Evolutionary conservation across 306 rosid species (phyloP).

Genomic region (Cucurbita moschata): DNA sequence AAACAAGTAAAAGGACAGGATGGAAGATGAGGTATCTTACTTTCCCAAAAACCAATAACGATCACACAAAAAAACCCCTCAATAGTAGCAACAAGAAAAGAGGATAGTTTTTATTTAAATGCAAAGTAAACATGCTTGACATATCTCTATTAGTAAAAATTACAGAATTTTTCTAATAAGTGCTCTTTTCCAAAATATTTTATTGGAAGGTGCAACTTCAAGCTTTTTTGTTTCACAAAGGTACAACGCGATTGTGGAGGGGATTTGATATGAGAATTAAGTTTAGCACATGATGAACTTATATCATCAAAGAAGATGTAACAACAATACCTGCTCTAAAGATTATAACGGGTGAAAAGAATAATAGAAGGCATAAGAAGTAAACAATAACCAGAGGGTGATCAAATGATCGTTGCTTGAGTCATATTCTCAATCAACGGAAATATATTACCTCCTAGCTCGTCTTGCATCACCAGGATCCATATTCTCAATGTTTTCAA

Average conservation of each 20-base stretch:
- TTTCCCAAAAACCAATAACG: neutral
- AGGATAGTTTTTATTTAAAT: neutral
- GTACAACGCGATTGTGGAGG: neutral
- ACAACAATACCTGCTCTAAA: neutral
- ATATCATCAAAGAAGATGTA: neutral
- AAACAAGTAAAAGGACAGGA: neutral
- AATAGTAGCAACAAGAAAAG: neutral
- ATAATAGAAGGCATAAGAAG: neutral
- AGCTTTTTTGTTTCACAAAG: neutral
- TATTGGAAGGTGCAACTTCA: neutral
- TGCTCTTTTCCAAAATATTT: neutral
- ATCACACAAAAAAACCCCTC: neutral
- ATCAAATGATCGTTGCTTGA: neutral
- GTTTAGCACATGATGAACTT: neutral
- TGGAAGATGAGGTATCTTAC: slow-evolving; percentile 1
- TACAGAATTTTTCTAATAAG: neutral
- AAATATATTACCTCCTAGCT: slow-evolving; percentile 30
- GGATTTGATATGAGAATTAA: neutral
- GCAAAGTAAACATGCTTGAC: neutral
- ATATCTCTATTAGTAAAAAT: neutral
- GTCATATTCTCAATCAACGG: neutral
- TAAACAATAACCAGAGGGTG: too few relatives aligned
- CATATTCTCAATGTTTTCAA: slow-evolving; percentile 31
- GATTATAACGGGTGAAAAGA: neutral
- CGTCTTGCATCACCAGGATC: slow-evolving; percentile 42